phyloP scores from a whole-genome alignment of 345 rosid species.

The Eucalyptus erythrocorys region DNA sequence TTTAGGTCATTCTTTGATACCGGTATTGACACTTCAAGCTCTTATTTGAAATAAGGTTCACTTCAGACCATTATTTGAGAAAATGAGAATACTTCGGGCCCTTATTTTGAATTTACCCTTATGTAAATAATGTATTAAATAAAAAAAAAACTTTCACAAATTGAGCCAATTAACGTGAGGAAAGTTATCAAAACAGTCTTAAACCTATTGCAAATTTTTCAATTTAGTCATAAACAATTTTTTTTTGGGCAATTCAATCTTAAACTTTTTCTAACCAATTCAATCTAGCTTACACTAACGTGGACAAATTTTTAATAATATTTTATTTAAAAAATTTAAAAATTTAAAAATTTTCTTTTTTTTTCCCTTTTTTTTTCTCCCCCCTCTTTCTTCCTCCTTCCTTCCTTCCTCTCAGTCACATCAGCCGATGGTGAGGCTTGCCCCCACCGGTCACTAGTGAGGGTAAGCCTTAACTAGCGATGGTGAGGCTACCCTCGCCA shows the following conservation, averaged over 20 bases:
- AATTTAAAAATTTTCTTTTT: fast-evolving
- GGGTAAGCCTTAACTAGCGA: fast-evolving
- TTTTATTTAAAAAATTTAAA: too few relatives aligned
- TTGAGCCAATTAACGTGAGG: background rate
- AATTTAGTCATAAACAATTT: fast-evolving
- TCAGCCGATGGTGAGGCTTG: fast-evolving
- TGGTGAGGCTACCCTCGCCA: too few relatives aligned
- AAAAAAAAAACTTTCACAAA: too few relatives aligned
- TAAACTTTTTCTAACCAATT: too few relatives aligned
- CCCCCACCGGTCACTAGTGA: fast-evolving
- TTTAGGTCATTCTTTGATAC: too few relatives aligned
- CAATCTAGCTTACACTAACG: fast-evolving
- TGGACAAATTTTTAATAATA: fast-evolving
- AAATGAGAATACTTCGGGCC: fast-evolving
- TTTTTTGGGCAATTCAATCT: too few relatives aligned
- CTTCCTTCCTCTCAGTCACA: too few relatives aligned
- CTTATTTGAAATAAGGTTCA: fast-evolving
- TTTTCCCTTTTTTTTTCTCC: fast-evolving
- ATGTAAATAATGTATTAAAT: background rate
- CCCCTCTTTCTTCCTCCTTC: too few relatives aligned
- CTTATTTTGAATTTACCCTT: fast-evolving
- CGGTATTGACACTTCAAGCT: fast-evolving
- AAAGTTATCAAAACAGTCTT: fast-evolving
- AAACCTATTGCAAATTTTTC: fast-evolving
- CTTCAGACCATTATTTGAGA: fast-evolving